Percentiles rank a stretch among this genome's conserved stretches.
Evolutionary conservation across 73 alveolate species (phyloP).

Genomic region (Paramecium primaurelia): DNA sequence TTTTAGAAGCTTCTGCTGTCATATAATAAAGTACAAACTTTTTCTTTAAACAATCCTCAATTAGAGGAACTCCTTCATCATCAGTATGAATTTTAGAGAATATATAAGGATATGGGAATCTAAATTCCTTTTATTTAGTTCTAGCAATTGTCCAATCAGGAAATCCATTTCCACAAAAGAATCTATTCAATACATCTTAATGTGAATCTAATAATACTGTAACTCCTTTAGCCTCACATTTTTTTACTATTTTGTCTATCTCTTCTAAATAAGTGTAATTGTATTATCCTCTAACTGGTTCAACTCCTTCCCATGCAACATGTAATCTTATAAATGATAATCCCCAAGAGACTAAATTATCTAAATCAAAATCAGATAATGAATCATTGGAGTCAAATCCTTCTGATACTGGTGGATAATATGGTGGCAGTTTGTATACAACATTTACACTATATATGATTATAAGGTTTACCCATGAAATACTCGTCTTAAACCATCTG

Average conservation of each 20-base stretch:
- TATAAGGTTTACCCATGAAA: conserved; percentile 4
- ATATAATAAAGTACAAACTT: conserved; percentile 70
- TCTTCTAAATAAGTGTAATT: conserved; percentile 81
- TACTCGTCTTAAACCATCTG: conserved; percentile 42
- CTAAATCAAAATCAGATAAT: conserved; percentile 72
- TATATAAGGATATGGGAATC: conserved; percentile 51
- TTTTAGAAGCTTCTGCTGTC: conserved; percentile 72
- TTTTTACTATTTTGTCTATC: conserved; percentile 74
- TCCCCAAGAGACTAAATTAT: conserved; percentile 80
- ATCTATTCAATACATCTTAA: conserved; percentile 84
- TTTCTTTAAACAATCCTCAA: conserved; percentile 78
- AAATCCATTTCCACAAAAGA: conserved; percentile 92
- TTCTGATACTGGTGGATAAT: conserved; percentile 77
- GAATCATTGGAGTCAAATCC: conserved; percentile 84
- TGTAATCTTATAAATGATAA: conserved; percentile 82
- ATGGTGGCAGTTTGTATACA: conserved; percentile 79
- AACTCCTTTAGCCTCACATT: conserved; percentile 77
- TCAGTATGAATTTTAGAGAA: conserved; percentile 55
- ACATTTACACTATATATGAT: conserved; percentile 76
- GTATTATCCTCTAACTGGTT: conserved; percentile 77
- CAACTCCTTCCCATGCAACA: conserved; percentile 94
- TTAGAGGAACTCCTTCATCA: conserved; percentile 63
- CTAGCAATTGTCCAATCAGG: conserved; percentile 83
- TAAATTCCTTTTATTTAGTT: conserved; percentile 1
- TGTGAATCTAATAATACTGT: conserved; percentile 89